These are phyloP conservation scores for Volvox africanus DNA, from an alignment of 139 green algal species.

Conservation along the genomic window DNA sequence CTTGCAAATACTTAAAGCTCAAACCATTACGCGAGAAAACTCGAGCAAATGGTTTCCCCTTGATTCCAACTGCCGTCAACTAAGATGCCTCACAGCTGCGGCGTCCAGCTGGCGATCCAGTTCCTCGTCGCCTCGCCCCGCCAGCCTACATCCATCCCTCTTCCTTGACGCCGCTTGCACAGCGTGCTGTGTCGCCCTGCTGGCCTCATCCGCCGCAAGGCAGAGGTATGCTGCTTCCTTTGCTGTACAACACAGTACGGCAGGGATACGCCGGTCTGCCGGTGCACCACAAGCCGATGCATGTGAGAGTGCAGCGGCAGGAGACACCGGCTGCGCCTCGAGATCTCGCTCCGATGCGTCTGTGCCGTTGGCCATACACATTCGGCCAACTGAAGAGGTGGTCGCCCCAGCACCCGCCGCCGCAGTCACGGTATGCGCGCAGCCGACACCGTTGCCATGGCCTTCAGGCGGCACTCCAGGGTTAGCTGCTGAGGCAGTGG, in stretches of 20 bases:
- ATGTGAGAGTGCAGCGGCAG: no score
- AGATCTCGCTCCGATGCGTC: no score
- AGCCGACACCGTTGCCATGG: no score
- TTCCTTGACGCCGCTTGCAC: slow-evolving; percentile 16
- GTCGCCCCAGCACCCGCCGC: neutral
- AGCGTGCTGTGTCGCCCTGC: slow-evolving; percentile 13
- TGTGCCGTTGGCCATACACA: no score
- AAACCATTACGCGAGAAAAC: no score
- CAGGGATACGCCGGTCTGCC: no score
- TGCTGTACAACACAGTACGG: no score
- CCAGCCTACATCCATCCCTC: neutral
- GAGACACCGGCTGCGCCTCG: no score
- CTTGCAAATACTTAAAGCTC: no score
- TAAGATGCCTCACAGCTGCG: neutral
- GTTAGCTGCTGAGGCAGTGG: neutral
- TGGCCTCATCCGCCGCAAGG: neutral
- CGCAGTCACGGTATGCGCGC: neutral
- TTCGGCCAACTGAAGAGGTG: neutral
- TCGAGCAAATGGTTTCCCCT: no score
- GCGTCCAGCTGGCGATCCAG: neutral
- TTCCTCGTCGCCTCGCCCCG: neutral
- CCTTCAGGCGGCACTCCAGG: neutral
- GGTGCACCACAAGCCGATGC: no score
- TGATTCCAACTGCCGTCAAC: neutral
- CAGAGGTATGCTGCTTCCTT: no score